Conservation (phyloP, 2,329 filamentous ascomycete species). For the Microdochium trichocladiopsis region DNA sequence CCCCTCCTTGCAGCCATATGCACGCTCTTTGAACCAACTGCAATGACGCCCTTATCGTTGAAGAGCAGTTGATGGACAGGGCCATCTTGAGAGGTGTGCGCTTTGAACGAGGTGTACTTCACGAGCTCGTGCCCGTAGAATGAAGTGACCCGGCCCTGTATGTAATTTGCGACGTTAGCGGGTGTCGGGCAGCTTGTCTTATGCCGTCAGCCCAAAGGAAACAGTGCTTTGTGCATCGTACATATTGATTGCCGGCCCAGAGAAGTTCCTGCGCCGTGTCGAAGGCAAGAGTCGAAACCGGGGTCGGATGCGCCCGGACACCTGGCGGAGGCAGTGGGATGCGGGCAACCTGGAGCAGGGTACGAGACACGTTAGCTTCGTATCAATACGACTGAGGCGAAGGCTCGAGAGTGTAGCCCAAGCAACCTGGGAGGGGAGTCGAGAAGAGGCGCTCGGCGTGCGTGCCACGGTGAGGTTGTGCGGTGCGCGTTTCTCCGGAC, state of each 20-base stretch:
- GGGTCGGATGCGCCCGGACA: conserved; percentile 61
- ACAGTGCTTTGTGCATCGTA: no score
- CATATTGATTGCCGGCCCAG: conserved; percentile 89
- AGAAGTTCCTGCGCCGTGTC: conserved; percentile 84
- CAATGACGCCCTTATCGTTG: conserved; percentile 84
- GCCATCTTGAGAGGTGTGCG: conserved; percentile 67
- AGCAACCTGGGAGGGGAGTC: no score
- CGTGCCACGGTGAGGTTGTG: no score
- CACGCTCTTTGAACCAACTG: conserved; percentile 73
- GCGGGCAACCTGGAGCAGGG: conserved; percentile 60
- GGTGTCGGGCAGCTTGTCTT: conserved; percentile 1
- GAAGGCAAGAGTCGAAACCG: conserved; percentile 77
- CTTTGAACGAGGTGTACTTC: conserved; percentile 84
- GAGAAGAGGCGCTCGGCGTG: no score
- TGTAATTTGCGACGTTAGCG: background rate
- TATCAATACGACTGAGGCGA: background rate
- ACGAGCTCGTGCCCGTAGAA: conserved; percentile 83
- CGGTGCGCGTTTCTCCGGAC: conserved; percentile 4
- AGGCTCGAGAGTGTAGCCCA: conserved; percentile 10
- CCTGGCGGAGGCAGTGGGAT: conserved; percentile 74
- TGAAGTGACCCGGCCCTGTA: conserved; percentile 77
- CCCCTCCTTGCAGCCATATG: conserved; percentile 86
- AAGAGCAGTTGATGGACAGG: conserved; percentile 82
- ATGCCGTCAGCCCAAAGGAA: background rate
- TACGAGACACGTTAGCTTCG: conserved; percentile 4